phyloP scores from a whole-genome alignment of 2,329 filamentous ascomycete genomes.

The Diaporthe longicolla region DNA sequence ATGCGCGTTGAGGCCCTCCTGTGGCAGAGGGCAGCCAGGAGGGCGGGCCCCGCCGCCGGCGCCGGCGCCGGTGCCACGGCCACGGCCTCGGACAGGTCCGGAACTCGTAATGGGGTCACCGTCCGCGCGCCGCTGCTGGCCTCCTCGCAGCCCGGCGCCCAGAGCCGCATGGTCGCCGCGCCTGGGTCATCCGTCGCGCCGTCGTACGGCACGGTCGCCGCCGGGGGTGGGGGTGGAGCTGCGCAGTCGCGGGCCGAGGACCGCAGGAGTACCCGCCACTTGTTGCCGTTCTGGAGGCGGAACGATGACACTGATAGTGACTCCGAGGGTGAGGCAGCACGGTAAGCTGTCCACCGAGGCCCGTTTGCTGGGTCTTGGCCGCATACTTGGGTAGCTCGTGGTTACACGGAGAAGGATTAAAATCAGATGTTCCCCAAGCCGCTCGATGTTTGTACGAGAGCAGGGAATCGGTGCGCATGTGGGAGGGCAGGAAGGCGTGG shows the following conservation, averaged over 20 bases:
- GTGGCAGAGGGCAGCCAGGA: slow-evolving; percentile 28
- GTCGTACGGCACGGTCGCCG: slow-evolving; percentile 34
- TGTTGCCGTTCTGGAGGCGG: slow-evolving; percentile 40
- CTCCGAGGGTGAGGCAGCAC: slow-evolving; percentile 11
- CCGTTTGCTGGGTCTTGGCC: background rate
- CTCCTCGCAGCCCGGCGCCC: slow-evolving; percentile 28
- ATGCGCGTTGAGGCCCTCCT: slow-evolving; percentile 37
- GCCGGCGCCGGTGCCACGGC: background rate
- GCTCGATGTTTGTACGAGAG: background rate
- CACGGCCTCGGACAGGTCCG: slow-evolving; percentile 1
- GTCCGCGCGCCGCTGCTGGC: slow-evolving; percentile 36
- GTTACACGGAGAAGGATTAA: no score
- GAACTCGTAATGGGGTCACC: background rate
- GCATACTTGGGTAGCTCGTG: background rate
- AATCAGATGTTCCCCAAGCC: no score
- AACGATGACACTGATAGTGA: slow-evolving; percentile 41
- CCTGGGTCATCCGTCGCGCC: slow-evolving; percentile 10
- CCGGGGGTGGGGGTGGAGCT: background rate
- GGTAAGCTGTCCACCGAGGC: background rate
- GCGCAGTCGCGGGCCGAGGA: slow-evolving; percentile 7
- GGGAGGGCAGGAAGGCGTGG: background rate
- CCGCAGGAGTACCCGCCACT: slow-evolving; percentile 16
- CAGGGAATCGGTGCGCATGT: background rate
- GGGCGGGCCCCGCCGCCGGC: background rate
- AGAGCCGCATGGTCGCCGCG: slow-evolving; percentile 28